Conservation (phyloP, 2,329 filamentous ascomycete species). For the Pseudopyricularia cyperi region DNA sequence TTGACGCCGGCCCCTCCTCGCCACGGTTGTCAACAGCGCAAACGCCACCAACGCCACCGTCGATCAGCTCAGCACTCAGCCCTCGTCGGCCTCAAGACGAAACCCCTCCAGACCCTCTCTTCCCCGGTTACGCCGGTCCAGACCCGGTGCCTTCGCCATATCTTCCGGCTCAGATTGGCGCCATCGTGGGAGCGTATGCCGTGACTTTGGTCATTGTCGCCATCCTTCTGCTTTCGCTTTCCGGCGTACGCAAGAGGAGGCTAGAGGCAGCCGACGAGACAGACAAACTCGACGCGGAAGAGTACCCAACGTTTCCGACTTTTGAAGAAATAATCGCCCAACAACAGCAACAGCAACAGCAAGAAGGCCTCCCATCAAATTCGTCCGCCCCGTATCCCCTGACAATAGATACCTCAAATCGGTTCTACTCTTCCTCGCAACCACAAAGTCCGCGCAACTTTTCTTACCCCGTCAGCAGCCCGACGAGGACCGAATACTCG, state of each 20-base stretch:
- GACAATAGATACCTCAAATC: background rate
- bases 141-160: conserved; percentile 19
- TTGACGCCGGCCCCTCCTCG: conserved; percentile 12
- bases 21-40: conserved; percentile 4
- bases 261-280: conserved; percentile 38
- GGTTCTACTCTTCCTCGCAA: background rate
- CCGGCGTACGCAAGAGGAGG: conserved; percentile 39
- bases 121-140: conserved; percentile 31
- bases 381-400: background rate
- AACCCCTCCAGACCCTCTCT: conserved; percentile 15
- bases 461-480: conserved; percentile 35
- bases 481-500: conserved; percentile 11
- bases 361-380: background rate
- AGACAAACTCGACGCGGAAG: conserved; percentile 16
- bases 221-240: conserved; percentile 47
- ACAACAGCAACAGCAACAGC: background rate
- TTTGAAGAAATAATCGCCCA: conserved; percentile 2
- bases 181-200: conserved; percentile 74
- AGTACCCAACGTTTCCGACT: conserved; percentile 8
- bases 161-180: conserved; percentile 71
- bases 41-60: background rate
- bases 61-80: background rate
- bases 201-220: conserved; percentile 64
- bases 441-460: conserved; percentile 30
- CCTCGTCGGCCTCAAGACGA: background rate